phyloP scores from a whole-genome alignment of 176 grass and related monocot genomes.

The Phoenix dactylifera region DNA sequence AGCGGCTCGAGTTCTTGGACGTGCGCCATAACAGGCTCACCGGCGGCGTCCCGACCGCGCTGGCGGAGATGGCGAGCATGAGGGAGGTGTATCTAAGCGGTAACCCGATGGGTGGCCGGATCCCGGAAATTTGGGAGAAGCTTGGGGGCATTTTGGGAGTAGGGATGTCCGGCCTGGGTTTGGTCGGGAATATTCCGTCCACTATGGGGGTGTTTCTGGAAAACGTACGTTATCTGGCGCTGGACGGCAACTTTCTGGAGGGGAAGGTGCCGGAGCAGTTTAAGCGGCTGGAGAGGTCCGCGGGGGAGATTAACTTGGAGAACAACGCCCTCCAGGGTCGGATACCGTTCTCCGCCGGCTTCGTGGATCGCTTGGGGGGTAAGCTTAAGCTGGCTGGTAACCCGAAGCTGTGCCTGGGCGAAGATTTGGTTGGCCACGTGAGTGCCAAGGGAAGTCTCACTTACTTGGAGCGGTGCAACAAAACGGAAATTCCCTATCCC shows the following conservation, averaged over 20 bases:
- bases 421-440: not conserved
- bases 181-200: conserved; percentile 24
- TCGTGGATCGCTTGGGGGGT: conserved; percentile 12
- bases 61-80: conserved; percentile 27
- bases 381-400: conserved; percentile 38
- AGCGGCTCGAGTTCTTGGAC: conserved; percentile 29
- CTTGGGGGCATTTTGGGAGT: conserved; percentile 23
- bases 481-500: conserved; percentile 7
- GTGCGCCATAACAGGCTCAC: conserved; percentile 33
- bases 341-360: conserved; percentile 29
- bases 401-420: conserved; percentile 25
- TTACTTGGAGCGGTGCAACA: not conserved
- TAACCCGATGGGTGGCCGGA: conserved; percentile 29
- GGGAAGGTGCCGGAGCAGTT: conserved; percentile 33
- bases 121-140: conserved; percentile 37
- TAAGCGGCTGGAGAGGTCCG: conserved; percentile 20
- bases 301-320: conserved; percentile 36
- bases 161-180: conserved; percentile 29
- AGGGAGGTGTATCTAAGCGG: conserved; percentile 36
- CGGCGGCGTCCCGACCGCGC: conserved; percentile 20
- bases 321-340: conserved; percentile 27
- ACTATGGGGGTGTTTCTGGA: conserved; percentile 24
- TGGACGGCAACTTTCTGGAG: conserved; percentile 35
- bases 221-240: conserved; percentile 21
- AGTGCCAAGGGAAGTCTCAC: not conserved